phyloP scores from a whole-genome alignment of 805 yeast genomes.

The Naumovozyma dairenensis region DNA sequence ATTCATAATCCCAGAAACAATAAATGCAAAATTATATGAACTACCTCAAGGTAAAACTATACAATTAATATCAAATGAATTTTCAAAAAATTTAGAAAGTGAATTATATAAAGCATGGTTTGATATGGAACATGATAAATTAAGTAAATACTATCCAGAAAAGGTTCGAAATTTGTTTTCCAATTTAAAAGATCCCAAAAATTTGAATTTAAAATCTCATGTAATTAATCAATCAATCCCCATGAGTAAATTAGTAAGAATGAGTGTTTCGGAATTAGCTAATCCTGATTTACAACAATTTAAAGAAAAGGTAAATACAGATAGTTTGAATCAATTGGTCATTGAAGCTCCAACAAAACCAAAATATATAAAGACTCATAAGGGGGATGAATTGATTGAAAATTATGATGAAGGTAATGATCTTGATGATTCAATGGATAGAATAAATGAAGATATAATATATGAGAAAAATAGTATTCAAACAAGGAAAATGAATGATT shows the following conservation, averaged over 20 bases:
- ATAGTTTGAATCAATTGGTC: constrained; percentile 59
- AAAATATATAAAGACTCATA: constrained; percentile 69
- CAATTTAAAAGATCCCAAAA: constrained; percentile 49
- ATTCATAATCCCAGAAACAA: constrained; percentile 28
- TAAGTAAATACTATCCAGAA: constrained; percentile 41
- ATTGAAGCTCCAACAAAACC: constrained; percentile 52
- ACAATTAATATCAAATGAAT: constrained; percentile 32
- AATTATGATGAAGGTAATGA: constrained; percentile 29
- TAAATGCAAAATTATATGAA: constrained; percentile 6
- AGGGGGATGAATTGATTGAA: constrained; percentile 79
- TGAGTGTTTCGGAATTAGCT: constrained; percentile 65
- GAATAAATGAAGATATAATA: constrained; percentile 23
- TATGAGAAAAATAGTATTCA: constrained; percentile 20
- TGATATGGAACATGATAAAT: constrained; percentile 16
- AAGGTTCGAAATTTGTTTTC: constrained; percentile 58
- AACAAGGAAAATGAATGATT: constrained; percentile 3
- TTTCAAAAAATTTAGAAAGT: constrained; percentile 45
- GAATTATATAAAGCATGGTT: constrained; percentile 36
- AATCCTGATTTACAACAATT: constrained; percentile 65
- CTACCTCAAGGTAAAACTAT: constrained; percentile 25
- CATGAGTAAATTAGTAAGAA: constrained; percentile 47
- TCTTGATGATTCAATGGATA: constrained; percentile 1
- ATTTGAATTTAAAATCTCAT: constrained; percentile 44
- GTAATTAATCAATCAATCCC: constrained; percentile 45
- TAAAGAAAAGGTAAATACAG: constrained; percentile 62